Conservation (phyloP, 83 land plant species). For the Larix sibirica region DNA sequence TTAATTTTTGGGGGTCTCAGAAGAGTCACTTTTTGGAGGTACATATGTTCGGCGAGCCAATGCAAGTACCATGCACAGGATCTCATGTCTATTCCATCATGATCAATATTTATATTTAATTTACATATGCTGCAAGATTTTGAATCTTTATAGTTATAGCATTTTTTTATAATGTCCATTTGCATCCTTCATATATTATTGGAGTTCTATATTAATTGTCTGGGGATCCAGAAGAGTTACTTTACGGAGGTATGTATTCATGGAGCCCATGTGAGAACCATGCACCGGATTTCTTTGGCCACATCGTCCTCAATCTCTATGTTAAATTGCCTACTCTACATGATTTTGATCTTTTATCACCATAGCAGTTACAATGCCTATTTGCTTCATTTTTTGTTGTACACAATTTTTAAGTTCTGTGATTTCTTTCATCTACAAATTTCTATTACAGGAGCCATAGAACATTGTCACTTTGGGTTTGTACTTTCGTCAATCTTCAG, state of each 20-base stretch:
- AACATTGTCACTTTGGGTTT: not conserved
- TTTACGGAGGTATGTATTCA: not conserved
- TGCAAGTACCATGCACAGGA: not conserved
- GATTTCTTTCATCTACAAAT: not conserved
- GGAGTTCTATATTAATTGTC: not conserved
- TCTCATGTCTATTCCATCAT: not conserved
- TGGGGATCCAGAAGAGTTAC: not conserved
- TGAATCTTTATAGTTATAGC: not conserved
- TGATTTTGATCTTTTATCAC: not conserved
- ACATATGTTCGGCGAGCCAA: not conserved
- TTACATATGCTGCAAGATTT: not conserved
- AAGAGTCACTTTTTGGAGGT: constrained; percentile 8
- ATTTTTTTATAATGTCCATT: too few species aligned
- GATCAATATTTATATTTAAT: not conserved
- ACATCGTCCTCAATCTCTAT: not conserved
- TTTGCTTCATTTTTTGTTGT: not conserved
- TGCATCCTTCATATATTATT: not conserved
- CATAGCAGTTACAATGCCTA: not conserved
- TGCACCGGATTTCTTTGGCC: not conserved
- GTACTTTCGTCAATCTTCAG: not conserved
- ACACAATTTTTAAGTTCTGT: not conserved
- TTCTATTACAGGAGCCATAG: not conserved
- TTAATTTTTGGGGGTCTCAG: not conserved
- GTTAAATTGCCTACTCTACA: not conserved
- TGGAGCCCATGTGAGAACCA: not conserved